phyloP scores from a whole-genome alignment of 2,329 filamentous ascomycete species.

The Fusarium sp. region DNA sequence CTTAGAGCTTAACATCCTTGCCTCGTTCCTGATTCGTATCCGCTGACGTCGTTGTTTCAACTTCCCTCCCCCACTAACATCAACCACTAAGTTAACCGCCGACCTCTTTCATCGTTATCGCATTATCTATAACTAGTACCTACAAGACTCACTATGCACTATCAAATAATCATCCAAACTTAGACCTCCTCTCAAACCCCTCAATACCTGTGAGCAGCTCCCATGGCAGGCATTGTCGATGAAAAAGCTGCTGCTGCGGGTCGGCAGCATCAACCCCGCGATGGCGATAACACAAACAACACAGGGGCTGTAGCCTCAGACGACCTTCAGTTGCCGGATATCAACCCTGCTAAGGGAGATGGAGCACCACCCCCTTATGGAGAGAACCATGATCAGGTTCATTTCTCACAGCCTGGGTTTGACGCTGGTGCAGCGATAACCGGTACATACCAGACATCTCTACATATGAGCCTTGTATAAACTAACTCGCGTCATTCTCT shows the following conservation, averaged over 20 bases:
- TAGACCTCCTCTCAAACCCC: neutral
- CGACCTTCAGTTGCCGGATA: slow-evolving; percentile 52
- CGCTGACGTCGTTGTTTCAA: slow-evolving; percentile 28
- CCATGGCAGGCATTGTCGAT: slow-evolving; percentile 43
- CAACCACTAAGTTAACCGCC: neutral
- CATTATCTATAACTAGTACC: slow-evolving; percentile 1
- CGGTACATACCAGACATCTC: slow-evolving; percentile 52
- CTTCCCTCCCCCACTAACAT: slow-evolving; percentile 15
- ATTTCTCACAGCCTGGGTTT: slow-evolving; percentile 70
- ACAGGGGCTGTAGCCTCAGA: slow-evolving; percentile 49
- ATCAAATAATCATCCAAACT: neutral
- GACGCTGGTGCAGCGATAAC: slow-evolving; percentile 69
- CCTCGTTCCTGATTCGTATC: slow-evolving; percentile 18
- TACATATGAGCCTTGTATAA: neutral
- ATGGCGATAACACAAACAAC: slow-evolving; percentile 20
- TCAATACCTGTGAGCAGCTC: neutral
- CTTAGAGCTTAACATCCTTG: slow-evolving; percentile 7
- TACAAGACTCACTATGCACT: neutral
- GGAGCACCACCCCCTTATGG: slow-evolving; percentile 68
- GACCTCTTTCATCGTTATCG: neutral
- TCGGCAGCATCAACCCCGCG: slow-evolving; percentile 28
- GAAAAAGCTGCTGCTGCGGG: slow-evolving; percentile 39
- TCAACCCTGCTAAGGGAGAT: slow-evolving; percentile 50
- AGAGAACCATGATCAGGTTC: slow-evolving; percentile 63
- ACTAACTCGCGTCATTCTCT: slow-evolving; percentile 26